A percentile compares a stretch with the other conserved stretches of the same genome.
Evolutionary conservation across 352 stramenopile species (phyloP).

Genomic region (Phytophthora idaei): DNA sequence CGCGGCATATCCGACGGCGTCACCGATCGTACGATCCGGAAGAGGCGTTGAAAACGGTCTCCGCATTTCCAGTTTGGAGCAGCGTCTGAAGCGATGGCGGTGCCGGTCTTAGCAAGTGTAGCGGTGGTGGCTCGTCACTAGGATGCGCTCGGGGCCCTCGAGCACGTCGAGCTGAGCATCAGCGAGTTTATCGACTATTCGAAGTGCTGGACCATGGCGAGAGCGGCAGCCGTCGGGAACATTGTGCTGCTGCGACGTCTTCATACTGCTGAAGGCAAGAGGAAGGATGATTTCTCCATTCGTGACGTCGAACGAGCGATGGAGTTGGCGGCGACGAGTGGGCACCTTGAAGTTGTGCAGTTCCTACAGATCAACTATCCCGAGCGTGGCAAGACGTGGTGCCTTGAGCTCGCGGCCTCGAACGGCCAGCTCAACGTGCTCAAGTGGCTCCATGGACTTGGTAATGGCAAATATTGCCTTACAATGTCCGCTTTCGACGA

Average conservation of each 20-base stretch:
- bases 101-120: constrained; percentile 23
- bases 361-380: constrained; percentile 30
- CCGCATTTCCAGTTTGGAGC: constrained; percentile 11
- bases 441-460: constrained; percentile 29
- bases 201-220: constrained; percentile 26
- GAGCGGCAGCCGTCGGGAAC: constrained; percentile 19
- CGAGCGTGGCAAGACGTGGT: constrained; percentile 23
- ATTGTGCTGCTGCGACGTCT: constrained; percentile 20
- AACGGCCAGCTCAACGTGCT: constrained; percentile 26
- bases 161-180: constrained; percentile 24
- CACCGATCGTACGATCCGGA: constrained; percentile 14
- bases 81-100: constrained; percentile 5
- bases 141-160: constrained; percentile 21
- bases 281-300: constrained; percentile 10
- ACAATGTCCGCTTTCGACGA: constrained; percentile 35
- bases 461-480: constrained; percentile 15
- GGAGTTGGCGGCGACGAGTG: constrained; percentile 20
- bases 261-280: constrained; percentile 14
- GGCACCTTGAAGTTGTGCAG: constrained; percentile 34
- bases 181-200: constrained; percentile 36
- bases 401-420: constrained; percentile 26
- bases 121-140: constrained; percentile 18
- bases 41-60: constrained; percentile 13
- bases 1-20: constrained; percentile 24
- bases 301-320: constrained; percentile 23